Base-by-base conservation (phyloP, 108 stramenopile genomes). In the Pseudonitzschia pungens region DNA sequence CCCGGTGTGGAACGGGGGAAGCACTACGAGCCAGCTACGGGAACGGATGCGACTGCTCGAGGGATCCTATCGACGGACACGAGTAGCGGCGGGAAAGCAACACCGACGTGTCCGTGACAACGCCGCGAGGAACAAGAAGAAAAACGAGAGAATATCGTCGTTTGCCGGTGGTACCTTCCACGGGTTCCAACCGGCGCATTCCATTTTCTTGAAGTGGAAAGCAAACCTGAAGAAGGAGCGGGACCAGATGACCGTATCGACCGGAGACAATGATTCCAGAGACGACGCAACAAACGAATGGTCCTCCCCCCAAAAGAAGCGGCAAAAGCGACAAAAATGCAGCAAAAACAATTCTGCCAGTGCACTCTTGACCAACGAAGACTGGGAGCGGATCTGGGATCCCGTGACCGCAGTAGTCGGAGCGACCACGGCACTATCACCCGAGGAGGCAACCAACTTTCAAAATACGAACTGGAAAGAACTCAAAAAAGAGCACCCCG, bases 121-220 rank as follows among this genome's bases (percentile, higher is more conserved):
- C 77, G n/a, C 70, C 36, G 36, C 4, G 29, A 48, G 18, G 10
- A 75, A 51, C 63, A 76, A 70, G 28, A 41, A 72, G 64, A 68
- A 76, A 28, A 55, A 51, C 22, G 54, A 78, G 14, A 77, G 81
- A 51, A 22, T 22, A 31, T 58, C 57, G 4, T 58, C 57, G 7
- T 58, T 62, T 20, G n/a, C 12, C n/a, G 60, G 57, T 26, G 76
- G 70, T 0, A 90, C 92, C 1, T 93, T 87, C 69, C 58, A 72
- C 57, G 92, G 92, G 16, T 91, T 78, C 69, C 76, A 83, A 68
- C 93, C 93, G 3, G 69, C 83, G 1, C 87, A 88, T 77, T 70
- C 87, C 12, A 66, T 94, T 22, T 94, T 92, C 84, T 69, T 74
- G 28, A 91, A 88, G 56, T 91, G 81, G 85, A 87, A 88, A 57